Base-by-base conservation (phyloP, 83 land plant genomes). In the Larix sibirica region DNA sequence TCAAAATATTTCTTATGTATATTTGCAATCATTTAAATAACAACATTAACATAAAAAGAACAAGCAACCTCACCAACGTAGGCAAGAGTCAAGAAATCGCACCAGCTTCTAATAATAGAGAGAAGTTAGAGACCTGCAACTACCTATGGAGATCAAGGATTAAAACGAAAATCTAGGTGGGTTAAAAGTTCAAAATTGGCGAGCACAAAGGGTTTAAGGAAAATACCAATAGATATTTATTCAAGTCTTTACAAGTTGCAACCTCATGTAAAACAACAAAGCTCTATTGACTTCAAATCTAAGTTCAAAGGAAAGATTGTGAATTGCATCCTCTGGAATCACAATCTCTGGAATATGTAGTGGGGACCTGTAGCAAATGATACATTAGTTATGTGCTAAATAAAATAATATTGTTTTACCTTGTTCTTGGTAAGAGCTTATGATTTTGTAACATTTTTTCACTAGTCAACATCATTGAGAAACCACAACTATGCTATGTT, bases 291-390 rank as follows among this genome's bases (percentile, higher is more conserved):
- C 44, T 42, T 42, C 44, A 42, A 42, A 42, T 42, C 1, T 42
- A 42, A 42, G 44, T 42, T 42, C 44, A 42, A 2, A 42, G 3
- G 3, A 90, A 83, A 92, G 3, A 24, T 86, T 66, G 36, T 88
- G 67, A 62, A 83, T 50, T 3, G 67, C 59, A 0, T 83, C 81
- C 81, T 92, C 94, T 13, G 90, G 88, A 68, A 92, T 63, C 31
- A 4, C 20, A 61, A 88, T 81, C 38, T 86, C 85, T 5, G 94
- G 92, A 58, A 92, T 86, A 28, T 58, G 73, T 26, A 92, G 94
- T 4, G 92, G 88, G 23, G 94, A 82, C 80, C 92, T 90, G 28
- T 44, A n/a, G 47, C 47, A 31, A 0, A 44, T 23, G 1, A 7
- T 26, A 47, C 44, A 21, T 44, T 4, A 74, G 24, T 42, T 74